Base-by-base conservation (phyloP, 495 filamentous ascomycete species). In the Bacidia gigantensis region DNA sequence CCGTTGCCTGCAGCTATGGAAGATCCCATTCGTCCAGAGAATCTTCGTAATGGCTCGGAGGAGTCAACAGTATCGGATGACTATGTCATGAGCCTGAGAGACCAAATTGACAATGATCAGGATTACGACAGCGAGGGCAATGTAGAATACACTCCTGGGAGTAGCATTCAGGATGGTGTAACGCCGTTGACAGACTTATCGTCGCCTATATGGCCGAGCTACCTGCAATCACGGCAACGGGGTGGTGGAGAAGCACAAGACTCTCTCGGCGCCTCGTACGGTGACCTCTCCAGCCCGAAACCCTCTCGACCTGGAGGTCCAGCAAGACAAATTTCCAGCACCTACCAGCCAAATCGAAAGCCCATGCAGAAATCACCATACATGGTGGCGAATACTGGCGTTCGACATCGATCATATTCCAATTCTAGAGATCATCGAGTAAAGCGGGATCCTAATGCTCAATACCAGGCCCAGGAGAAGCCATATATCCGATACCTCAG, bases 391-490 rank as follows among this genome's bases (percentile, higher is more conserved):
- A 65, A 71, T 45, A 70, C 72, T 56, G 67, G 60, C 54, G 69
- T 70, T 56, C 69, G 71, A 38, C 71, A 73, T 53, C 72, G 75
- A 47, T 78, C 76, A 1, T 73, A 72, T 7, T 79, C 78, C 0
- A 60, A 69, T 0, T 75, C 75, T 45, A 50, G 47, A 38, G 47
- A 50, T n/a, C 25, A 21, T 35, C 65, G 78, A 25, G 59, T 58
- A n/a, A 39, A 67, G 54, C 72, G 75, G 56, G 87, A 81, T 67
- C 89, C 76, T 49, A 86, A 79, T 68, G 82, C 83, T n/a, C 81
- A 86, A 56, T 90, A 89, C 59, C 76, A 77, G 62, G 89, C 79
- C 54, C 89, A 85, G 66, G 81, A 83, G 69, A 87, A 81, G 66
- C 86, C 78, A 54, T 94, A 86, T 68, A 88, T 85, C 54, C 83